These are phyloP conservation scores for Kwoniella sp. DNA, from an alignment of 768 basidiomycete species.

Conservation along the genomic window DNA sequence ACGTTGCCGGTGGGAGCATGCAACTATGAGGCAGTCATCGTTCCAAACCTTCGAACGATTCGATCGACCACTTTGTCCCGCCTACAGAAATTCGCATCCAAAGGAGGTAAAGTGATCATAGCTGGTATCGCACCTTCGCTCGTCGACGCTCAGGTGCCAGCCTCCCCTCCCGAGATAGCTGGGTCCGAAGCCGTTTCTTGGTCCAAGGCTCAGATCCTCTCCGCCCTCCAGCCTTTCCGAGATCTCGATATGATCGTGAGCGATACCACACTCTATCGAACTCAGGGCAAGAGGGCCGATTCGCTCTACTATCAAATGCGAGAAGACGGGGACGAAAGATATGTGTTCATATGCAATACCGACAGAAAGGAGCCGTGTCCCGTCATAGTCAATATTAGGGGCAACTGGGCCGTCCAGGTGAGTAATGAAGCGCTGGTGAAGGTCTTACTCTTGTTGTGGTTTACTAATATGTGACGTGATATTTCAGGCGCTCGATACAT, in stretches of 20 bases:
- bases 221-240: conserved; percentile 22
- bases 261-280: conserved; percentile 29
- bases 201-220: conserved; percentile 27
- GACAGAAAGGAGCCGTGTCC: conserved; percentile 32
- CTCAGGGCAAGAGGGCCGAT: conserved; percentile 27
- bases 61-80: conserved; percentile 33
- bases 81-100: conserved; percentile 26
- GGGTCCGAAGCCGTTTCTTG: conserved; percentile 17
- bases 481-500: conserved; percentile 25
- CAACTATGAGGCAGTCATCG: conserved; percentile 39
- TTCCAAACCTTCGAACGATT: conserved; percentile 40
- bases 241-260: conserved; percentile 33
- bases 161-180: background rate
- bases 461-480: no score
- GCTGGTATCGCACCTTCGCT: conserved; percentile 32
- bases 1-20: conserved; percentile 34
- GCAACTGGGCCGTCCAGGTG: conserved; percentile 26
- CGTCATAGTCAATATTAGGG: conserved; percentile 18
- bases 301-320: conserved; percentile 39
- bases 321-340: conserved; percentile 32
- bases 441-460: no score
- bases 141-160: conserved; percentile 25
- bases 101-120: conserved; percentile 40
- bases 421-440: no score
- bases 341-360: conserved; percentile 40